Evolutionary conservation across 768 basidiomycete species (phyloP).

Genomic region (Xerocomus potaroensis): DNA sequence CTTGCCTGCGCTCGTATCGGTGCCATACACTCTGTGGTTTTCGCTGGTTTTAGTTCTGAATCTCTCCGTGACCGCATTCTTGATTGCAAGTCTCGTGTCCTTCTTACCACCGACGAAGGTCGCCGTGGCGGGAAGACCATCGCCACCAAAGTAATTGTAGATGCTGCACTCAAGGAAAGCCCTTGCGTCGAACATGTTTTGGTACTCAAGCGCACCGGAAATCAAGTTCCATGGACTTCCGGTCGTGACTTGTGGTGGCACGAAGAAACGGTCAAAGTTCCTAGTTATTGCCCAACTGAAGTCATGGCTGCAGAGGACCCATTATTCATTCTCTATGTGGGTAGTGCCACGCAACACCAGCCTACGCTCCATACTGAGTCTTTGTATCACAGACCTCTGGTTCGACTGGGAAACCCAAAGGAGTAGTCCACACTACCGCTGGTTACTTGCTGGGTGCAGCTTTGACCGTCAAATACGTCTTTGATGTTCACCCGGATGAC

Average conservation of each 20-base stretch:
- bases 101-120: constrained; percentile 96
- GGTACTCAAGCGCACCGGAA: constrained; percentile 85
- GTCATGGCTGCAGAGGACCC: constrained; percentile 93
- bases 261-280: constrained; percentile 81
- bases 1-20: constrained; percentile 97
- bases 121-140: constrained; percentile 91
- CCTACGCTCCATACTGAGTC: constrained; percentile 3
- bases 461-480: constrained; percentile 94
- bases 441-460: constrained; percentile 92
- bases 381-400: constrained; percentile 69
- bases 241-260: constrained; percentile 97
- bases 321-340: constrained; percentile 95
- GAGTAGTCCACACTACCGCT: constrained; percentile 86
- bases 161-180: constrained; percentile 81
- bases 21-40: constrained; percentile 94
- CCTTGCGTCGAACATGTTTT: constrained; percentile 87
- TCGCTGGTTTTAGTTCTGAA: constrained; percentile 96
- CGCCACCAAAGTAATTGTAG: constrained; percentile 91
- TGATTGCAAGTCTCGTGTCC: constrained; percentile 85
- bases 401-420: constrained; percentile 95
- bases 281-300: constrained; percentile 84
- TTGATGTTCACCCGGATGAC: constrained; percentile 96
- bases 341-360: constrained; percentile 28
- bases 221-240: constrained; percentile 69
- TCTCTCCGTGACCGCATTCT: constrained; percentile 87